These are phyloP conservation scores for Claviceps quebecensis DNA, from an alignment of 2,329 filamentous ascomycete species.

Conservation along the genomic window DNA sequence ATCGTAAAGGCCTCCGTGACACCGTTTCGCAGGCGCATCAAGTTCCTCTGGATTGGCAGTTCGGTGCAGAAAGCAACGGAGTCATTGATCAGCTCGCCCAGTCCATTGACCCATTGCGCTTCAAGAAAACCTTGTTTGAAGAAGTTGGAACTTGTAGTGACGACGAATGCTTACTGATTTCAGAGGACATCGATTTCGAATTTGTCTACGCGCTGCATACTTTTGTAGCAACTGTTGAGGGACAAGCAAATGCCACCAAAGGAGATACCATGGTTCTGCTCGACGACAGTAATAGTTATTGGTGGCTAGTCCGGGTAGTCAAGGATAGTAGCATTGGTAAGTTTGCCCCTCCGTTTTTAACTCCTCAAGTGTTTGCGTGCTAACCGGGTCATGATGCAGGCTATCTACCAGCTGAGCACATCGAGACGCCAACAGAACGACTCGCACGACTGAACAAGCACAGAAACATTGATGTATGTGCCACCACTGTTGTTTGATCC, in stretches of 20 bases:
- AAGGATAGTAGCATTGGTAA: slow-evolving; percentile 88
- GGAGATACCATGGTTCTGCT: slow-evolving; percentile 97
- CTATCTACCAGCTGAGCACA: slow-evolving; percentile 93
- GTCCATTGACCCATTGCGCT: slow-evolving; percentile 29
- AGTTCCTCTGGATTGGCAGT: background rate
- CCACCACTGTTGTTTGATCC: too few relatives aligned
- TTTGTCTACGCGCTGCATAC: slow-evolving; percentile 98
- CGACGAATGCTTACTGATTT: slow-evolving; percentile 72
- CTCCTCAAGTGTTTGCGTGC: background rate
- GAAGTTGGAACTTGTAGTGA: slow-evolving; percentile 57
- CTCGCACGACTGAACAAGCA: slow-evolving; percentile 93
- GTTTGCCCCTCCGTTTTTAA: slow-evolving; percentile 6
- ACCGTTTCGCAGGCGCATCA: background rate
- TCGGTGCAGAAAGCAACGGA: background rate
- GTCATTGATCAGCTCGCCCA: background rate
- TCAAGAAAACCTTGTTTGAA: slow-evolving; percentile 26
- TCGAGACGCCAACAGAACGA: slow-evolving; percentile 92
- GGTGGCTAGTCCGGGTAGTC: slow-evolving; percentile 95
- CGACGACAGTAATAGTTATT: slow-evolving; percentile 98
- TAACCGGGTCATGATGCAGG: slow-evolving; percentile 35
- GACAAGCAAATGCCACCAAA: slow-evolving; percentile 95
- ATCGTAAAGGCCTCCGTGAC: background rate
- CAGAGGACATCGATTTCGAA: slow-evolving; percentile 99
- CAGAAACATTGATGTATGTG: slow-evolving; percentile 82
- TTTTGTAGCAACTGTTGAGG: slow-evolving; percentile 94